These are phyloP conservation scores for Diospyros kaki DNA, from an alignment of 148 eudicot genomes.

Conservation along the genomic window DNA sequence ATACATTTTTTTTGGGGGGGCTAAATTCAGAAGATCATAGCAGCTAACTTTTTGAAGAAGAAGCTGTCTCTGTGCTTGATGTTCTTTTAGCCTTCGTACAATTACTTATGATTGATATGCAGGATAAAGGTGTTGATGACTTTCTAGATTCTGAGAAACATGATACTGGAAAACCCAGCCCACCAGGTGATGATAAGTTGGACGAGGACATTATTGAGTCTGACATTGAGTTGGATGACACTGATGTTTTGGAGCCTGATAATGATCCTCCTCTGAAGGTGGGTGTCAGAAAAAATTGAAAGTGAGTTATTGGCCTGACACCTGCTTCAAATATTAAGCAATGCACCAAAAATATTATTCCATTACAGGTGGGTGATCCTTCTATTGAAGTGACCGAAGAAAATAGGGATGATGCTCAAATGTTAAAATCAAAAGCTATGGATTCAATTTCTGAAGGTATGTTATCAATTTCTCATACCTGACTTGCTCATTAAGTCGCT, in stretches of 20 bases:
- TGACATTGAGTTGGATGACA: conserved; percentile 59
- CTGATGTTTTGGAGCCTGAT: conserved; percentile 63
- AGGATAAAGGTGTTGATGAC: conserved; percentile 28
- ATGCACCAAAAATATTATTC: not conserved
- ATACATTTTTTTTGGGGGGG: not conserved
- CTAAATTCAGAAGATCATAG: not conserved
- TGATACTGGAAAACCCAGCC: conserved; percentile 9
- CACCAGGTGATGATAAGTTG: conserved; percentile 20
- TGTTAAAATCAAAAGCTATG: conserved; percentile 45
- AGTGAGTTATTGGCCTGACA: not conserved
- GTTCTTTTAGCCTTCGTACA: not conserved
- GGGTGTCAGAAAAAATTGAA: conserved; percentile 2
- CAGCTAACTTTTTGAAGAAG: not conserved
- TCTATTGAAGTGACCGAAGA: conserved; percentile 56
- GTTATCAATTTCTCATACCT: conserved; percentile 7
- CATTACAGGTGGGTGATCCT: conserved; percentile 66
- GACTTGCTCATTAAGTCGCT: not conserved
- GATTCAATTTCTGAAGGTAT: conserved; percentile 51
- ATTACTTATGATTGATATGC: conserved; percentile 19
- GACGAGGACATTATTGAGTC: conserved; percentile 51
- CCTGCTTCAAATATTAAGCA: conserved; percentile 4
- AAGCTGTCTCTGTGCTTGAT: not conserved
- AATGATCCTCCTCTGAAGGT: conserved; percentile 64
- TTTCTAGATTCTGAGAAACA: conserved; percentile 8
- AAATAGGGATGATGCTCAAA: conserved; percentile 55